Conservation (phyloP, 352 stramenopile genomes). For the Phytopythium sindhum region DNA sequence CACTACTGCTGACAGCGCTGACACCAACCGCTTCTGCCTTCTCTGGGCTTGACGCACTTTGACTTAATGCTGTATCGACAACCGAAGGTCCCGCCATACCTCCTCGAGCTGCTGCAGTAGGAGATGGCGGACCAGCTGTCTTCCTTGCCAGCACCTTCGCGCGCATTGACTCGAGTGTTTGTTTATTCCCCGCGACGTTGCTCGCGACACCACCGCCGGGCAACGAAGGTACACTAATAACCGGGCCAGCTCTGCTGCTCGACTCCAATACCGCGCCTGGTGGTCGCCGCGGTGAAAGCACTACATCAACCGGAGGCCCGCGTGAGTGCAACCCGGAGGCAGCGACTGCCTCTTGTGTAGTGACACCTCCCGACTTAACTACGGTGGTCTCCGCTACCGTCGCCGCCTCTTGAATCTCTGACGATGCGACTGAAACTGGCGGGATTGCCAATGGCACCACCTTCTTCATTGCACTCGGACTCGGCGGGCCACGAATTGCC, state of each 20-base stretch:
- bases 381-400: constrained; percentile 1
- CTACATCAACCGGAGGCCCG: background rate
- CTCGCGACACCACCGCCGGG: background rate
- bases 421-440: constrained; percentile 6
- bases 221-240: background rate
- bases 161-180: constrained; percentile 44
- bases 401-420: constrained; percentile 3
- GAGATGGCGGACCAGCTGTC: constrained; percentile 1
- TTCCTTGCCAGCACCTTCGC: constrained; percentile 36
- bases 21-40: background rate
- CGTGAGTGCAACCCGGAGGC: background rate
- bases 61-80: constrained; percentile 4
- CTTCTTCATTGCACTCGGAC: background rate
- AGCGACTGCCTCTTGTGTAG: background rate
- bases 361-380: constrained; percentile 4
- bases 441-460: constrained; percentile 8
- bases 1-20: background rate
- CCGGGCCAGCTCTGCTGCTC: background rate
- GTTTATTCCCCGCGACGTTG: constrained; percentile 6
- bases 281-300: background rate
- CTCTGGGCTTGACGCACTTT: constrained; percentile 11
- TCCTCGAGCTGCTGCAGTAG: background rate
- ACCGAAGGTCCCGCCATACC: background rate
- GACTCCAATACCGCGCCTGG: background rate
- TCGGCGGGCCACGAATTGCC: constrained; percentile 24